Percentiles rank a stretch among this genome's conserved stretches.
Conservation (phyloP, 306 rosid species). For the Biancaea sappan region DNA sequence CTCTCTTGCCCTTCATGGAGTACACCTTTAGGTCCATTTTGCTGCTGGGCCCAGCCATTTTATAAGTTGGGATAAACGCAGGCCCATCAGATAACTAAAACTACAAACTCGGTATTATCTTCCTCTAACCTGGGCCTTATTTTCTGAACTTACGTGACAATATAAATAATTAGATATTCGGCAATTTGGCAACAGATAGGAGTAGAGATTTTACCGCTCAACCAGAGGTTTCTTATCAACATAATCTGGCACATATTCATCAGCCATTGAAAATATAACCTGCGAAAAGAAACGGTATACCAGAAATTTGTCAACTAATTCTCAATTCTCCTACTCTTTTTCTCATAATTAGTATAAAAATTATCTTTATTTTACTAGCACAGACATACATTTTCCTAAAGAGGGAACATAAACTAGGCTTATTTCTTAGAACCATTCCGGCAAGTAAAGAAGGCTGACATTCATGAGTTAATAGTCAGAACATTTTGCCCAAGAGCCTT, state of each 20-base stretch:
- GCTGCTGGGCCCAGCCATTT: too few relatives aligned
- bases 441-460: neutral
- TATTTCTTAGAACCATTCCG: neutral
- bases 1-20: too few relatives aligned
- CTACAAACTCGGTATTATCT: neutral
- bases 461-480: conserved; percentile 4
- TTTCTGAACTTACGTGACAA: neutral
- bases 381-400: neutral
- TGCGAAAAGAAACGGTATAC: conserved; percentile 40
- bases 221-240: conserved; percentile 90
- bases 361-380: conserved; percentile 11
- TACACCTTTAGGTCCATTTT: too few relatives aligned
- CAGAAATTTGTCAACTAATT: neutral
- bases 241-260: conserved; percentile 93
- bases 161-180: neutral
- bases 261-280: conserved; percentile 94
- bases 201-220: conserved; percentile 59
- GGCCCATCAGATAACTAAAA: neutral
- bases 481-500: too few relatives aligned
- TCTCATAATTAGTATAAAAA: conserved; percentile 21
- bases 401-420: conserved; percentile 15
- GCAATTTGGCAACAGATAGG: neutral
- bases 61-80: too few relatives aligned
- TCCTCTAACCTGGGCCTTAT: conserved; percentile 3
- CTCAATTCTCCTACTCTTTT: conserved; percentile 17